Conservation (phyloP, 73 alveolate genomes). For the Symbiodinium natans region DNA sequence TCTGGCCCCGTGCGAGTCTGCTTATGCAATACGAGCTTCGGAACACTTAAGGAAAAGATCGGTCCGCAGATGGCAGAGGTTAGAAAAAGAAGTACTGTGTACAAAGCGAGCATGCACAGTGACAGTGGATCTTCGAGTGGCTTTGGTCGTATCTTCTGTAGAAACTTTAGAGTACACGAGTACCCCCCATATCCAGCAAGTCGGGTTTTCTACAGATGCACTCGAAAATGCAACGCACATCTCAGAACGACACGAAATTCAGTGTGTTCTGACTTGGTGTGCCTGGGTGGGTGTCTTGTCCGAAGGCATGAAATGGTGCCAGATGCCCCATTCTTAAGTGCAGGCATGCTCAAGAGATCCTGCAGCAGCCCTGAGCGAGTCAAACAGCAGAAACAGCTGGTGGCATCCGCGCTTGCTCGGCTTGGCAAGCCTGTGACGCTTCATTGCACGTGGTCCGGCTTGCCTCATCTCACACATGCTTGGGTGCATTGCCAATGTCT, state of each 20-base stretch:
- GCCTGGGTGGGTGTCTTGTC: background rate
- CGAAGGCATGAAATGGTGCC: background rate
- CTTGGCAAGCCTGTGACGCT: no score
- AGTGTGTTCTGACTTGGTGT: background rate
- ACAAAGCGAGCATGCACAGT: background rate
- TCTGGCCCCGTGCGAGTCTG: background rate
- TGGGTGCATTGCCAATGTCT: no score
- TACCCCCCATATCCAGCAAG: background rate
- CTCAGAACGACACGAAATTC: background rate
- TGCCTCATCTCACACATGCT: no score
- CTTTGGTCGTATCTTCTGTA: background rate
- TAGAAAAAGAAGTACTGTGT: background rate
- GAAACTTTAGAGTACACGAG: background rate
- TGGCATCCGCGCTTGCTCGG: no score
- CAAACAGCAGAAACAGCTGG: no score
- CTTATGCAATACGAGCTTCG: no score
- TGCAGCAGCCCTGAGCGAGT: no score
- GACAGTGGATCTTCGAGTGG: background rate
- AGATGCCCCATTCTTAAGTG: background rate
- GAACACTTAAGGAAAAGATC: no score
- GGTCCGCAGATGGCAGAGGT: background rate
- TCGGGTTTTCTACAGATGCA: background rate
- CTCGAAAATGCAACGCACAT: no score
- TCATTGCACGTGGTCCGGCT: no score
- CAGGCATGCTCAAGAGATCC: no score